Conservation (phyloP, 2,329 filamentous ascomycete species). For the Trichoderma lentiforme region DNA sequence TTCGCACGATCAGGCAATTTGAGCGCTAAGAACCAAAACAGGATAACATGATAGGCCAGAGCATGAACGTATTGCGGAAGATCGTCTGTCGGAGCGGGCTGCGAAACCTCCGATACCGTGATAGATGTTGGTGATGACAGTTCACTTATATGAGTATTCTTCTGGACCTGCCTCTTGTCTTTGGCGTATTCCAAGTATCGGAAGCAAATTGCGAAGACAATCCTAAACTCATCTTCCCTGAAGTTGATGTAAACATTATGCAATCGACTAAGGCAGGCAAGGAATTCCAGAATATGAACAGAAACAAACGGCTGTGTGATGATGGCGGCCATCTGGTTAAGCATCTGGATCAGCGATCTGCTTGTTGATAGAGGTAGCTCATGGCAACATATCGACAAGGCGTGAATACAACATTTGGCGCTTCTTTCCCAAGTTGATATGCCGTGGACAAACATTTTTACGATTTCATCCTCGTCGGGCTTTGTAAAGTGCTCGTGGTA, state of each 20-base stretch:
- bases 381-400: conserved; percentile 89
- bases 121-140: conserved; percentile 33
- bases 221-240: conserved; percentile 85
- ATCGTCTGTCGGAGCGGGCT: conserved; percentile 56
- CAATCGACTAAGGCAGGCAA: conserved; percentile 82
- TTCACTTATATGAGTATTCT: conserved; percentile 46
- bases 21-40: conserved; percentile 93
- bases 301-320: conserved; percentile 91
- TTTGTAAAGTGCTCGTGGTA: conserved; percentile 85
- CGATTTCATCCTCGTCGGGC: conserved; percentile 83
- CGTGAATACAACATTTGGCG: conserved; percentile 90
- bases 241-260: conserved; percentile 85
- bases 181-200: conserved; percentile 87
- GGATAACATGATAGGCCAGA: conserved; percentile 89
- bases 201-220: conserved; percentile 93
- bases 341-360: conserved; percentile 78
- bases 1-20: conserved; percentile 79
- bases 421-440: conserved; percentile 82
- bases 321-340: conserved; percentile 92
- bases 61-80: conserved; percentile 92
- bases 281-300: conserved; percentile 91
- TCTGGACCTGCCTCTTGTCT: conserved; percentile 55
- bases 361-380: conserved; percentile 85
- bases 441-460: conserved; percentile 80
- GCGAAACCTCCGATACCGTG: conserved; percentile 24